Conservation (phyloP, 2,329 filamentous ascomycete species). For the Curvularia sp. region DNA sequence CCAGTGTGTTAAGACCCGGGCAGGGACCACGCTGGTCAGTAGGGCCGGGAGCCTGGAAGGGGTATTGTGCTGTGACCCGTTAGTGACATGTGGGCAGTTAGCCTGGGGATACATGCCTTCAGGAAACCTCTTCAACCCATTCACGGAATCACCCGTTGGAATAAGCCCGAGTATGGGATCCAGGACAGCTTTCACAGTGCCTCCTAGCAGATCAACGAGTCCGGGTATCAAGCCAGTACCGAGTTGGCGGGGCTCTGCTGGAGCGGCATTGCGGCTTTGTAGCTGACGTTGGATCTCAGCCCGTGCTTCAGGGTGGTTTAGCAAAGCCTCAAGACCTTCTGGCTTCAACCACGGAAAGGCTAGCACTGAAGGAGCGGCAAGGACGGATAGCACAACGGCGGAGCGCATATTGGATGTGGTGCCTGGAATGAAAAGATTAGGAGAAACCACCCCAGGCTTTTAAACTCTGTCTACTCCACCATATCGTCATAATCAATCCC, state of each 20-base stretch:
- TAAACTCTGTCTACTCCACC: not conserved
- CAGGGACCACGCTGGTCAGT: constrained; percentile 54
- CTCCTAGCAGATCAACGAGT: not conserved
- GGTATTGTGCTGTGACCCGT: constrained; percentile 30
- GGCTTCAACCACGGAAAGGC: constrained; percentile 29
- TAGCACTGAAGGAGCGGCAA: constrained; percentile 15
- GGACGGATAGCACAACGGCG: constrained; percentile 8
- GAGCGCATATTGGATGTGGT: constrained; percentile 18
- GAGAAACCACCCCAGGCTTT: not conserved
- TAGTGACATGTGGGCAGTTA: not conserved
- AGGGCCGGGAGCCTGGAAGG: constrained; percentile 47
- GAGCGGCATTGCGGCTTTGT: constrained; percentile 7
- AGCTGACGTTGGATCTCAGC: constrained; percentile 19
- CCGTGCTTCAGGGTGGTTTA: constrained; percentile 27
- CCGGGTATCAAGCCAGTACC: not conserved
- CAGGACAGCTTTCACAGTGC: constrained; percentile 19
- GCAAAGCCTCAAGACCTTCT: constrained; percentile 24
- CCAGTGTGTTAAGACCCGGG: constrained; percentile 40
- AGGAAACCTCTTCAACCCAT: constrained; percentile 28
- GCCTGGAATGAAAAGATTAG: no score
- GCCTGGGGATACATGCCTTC: constrained; percentile 14
- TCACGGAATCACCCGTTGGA: constrained; percentile 24
- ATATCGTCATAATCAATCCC: no score
- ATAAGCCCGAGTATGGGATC: constrained; percentile 26
- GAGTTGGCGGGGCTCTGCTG: constrained; percentile 10